These are phyloP conservation scores for Colletotrichum noveboracense DNA, from an alignment of 2,329 filamentous ascomycete species.

Conservation along the genomic window DNA sequence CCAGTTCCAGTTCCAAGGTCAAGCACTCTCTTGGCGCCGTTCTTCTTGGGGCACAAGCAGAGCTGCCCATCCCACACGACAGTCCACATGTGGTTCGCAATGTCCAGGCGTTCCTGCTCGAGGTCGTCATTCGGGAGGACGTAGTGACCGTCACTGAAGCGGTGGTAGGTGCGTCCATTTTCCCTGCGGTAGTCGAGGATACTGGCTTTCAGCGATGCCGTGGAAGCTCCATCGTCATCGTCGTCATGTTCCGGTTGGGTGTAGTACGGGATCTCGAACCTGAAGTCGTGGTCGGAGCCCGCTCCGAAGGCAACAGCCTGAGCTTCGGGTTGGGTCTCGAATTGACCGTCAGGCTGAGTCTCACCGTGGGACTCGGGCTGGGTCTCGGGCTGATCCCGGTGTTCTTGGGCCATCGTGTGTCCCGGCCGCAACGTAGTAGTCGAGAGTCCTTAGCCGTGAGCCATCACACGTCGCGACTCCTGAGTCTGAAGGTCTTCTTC, in stretches of 20 bases:
- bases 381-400: not conserved
- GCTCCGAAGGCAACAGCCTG: not conserved
- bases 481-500: not conserved
- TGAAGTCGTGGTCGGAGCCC: not conserved
- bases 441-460: not conserved
- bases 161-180: constrained; percentile 21
- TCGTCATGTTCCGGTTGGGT: not conserved
- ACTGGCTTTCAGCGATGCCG: constrained; percentile 15
- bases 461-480: not conserved
- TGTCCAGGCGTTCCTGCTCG: constrained; percentile 28
- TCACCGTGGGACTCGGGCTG: not conserved
- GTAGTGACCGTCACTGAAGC: constrained; percentile 30
- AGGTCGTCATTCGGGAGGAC: constrained; percentile 28
- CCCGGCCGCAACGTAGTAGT: not conserved
- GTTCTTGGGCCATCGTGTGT: not conserved
- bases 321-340: not conserved
- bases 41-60: constrained; percentile 28
- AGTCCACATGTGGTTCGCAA: constrained; percentile 39
- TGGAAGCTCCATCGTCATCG: not conserved
- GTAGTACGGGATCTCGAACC: not conserved
- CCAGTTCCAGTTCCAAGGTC: constrained; percentile 18
- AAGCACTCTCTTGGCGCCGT: constrained; percentile 25
- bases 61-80: constrained; percentile 36
- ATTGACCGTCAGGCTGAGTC: not conserved
- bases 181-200: constrained; percentile 13